A percentile compares a stretch with the other conserved stretches of the same genome.
phyloP scores from a whole-genome alignment of 2,329 filamentous ascomycete species.

The Exophiala dermatitidis region DNA sequence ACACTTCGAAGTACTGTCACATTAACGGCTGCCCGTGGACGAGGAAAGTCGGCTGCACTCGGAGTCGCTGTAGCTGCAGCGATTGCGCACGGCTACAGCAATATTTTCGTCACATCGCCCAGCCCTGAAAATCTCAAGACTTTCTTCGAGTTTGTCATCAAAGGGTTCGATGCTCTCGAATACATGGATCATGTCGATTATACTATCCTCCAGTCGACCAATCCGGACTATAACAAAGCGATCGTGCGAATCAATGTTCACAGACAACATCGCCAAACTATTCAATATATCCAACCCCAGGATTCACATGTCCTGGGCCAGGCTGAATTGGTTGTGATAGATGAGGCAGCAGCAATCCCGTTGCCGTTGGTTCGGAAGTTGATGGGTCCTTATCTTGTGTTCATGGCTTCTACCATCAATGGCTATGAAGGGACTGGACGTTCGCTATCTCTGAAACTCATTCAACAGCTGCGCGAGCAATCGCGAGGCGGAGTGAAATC shows the following conservation, averaged over 20 bases:
- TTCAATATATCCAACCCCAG: constrained; percentile 96
- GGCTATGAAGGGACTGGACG: constrained; percentile 96
- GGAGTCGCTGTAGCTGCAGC: constrained; percentile 92
- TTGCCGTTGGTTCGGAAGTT: constrained; percentile 85
- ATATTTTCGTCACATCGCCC: constrained; percentile 97
- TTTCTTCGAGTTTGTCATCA: constrained; percentile 96
- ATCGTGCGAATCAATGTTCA: constrained; percentile 96
- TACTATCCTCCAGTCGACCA: constrained; percentile 95
- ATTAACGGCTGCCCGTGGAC: constrained; percentile 84
- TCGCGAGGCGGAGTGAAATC: constrained; percentile 58
- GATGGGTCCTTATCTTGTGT: constrained; percentile 93
- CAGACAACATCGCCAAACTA: constrained; percentile 89
- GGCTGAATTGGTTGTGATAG: constrained; percentile 89
- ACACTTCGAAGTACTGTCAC: constrained; percentile 89
- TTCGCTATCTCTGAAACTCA: constrained; percentile 89
- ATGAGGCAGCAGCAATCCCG: constrained; percentile 94
- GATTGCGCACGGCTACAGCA: constrained; percentile 93
- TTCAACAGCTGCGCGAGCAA: constrained; percentile 93
- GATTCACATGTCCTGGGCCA: constrained; percentile 92
- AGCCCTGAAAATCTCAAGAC: constrained; percentile 98
- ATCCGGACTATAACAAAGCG: constrained; percentile 98
- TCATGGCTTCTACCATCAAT: constrained; percentile 99
- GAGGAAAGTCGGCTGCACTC: constrained; percentile 93
- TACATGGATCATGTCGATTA: constrained; percentile 96
- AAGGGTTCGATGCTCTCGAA: constrained; percentile 88